A percentile compares a stretch with the other conserved stretches of the same genome.
phyloP scores from a whole-genome alignment of 768 basidiomycete species.

The Boletellus emodensis region DNA sequence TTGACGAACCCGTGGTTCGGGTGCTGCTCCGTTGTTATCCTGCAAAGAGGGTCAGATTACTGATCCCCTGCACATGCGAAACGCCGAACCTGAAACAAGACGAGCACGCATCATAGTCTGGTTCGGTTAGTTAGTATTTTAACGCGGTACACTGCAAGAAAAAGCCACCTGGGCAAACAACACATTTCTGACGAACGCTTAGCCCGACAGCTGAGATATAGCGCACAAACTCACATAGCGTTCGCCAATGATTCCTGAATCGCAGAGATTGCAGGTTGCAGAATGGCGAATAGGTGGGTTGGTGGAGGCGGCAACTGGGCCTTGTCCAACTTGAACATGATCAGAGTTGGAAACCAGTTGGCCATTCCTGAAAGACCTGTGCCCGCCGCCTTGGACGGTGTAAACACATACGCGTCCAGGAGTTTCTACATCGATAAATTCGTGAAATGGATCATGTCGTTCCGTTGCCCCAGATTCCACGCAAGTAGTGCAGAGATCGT shows the following conservation, averaged over 20 bases:
- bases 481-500: slow-evolving; percentile 66
- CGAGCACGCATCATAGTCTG: slow-evolving; percentile 74
- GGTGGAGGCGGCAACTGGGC: not conserved
- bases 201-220: not conserved
- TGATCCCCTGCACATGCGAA: not conserved
- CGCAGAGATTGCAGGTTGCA: slow-evolving; percentile 76
- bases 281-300: slow-evolving; percentile 43
- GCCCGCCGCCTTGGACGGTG: slow-evolving; percentile 41
- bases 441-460: slow-evolving; percentile 58
- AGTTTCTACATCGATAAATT: slow-evolving; percentile 65
- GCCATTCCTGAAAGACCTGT: slow-evolving; percentile 27
- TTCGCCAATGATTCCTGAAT: slow-evolving; percentile 61
- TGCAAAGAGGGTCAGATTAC: slow-evolving; percentile 19
- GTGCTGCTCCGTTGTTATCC: slow-evolving; percentile 70
- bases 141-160: too few species aligned
- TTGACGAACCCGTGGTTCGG: slow-evolving; percentile 72
- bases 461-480: slow-evolving; percentile 46
- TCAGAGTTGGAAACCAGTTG: slow-evolving; percentile 1
- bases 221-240: slow-evolving; percentile 57
- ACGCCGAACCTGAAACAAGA: slow-evolving; percentile 59
- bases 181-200: slow-evolving; percentile 58
- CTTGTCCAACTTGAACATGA: not conserved
- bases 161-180: slow-evolving; percentile 53
- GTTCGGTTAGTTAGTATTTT: slow-evolving; percentile 1
- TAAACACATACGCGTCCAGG: slow-evolving; percentile 66